Base-by-base conservation (phyloP, 2,329 filamentous ascomycete species). In the Sphaerulina vaccinii region DNA sequence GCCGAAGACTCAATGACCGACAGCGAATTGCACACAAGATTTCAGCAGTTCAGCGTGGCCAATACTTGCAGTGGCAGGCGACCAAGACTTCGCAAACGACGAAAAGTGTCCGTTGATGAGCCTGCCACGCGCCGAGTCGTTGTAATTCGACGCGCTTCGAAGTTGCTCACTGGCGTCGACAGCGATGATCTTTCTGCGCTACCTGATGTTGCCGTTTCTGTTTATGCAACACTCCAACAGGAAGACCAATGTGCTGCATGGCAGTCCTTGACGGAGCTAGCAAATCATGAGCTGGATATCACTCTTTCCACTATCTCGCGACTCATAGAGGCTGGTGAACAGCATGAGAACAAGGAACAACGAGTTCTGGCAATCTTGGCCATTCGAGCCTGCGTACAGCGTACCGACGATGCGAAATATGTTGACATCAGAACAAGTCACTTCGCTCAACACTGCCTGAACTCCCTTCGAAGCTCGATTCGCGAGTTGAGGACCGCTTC, bases 401-500 rank as follows among this genome's bases (percentile, higher is more conserved):
- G 95, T 68, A 83, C 83, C 3, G 73, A 32, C 2, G 47, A 57
- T 13, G 16, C 38, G 15, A 29, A 27, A 15, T 55, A 53, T 22
- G 35, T 47, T 13, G 49, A 51, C 9, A 43, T 61, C 8, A 24
- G 33, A 10, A 27, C 41, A 13, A 90, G 88, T 7, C 68, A 73
- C 0, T 73, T 89, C 35, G 90, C 88, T 0, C 85, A 91, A 63
- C 92, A 88, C 81, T 91, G 90, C 64, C 73, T 96, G 3, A 82
- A 86, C 60, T 89, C 87, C 0, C 74, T 97, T 33, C 85, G 86
- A 57, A 95, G 91, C 69, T 95, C 91, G 1, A 70, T 90, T 16
- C 82, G 92, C 65, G 93, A 97, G 67, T 74, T 97, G 22, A 84
- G 92, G 24, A 81, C 96, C 61, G 86, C 86, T 32, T 87, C 91